Evolutionary conservation across 139 green algal genomes (phyloP).

Genomic region (Asterochloris sp.): DNA sequence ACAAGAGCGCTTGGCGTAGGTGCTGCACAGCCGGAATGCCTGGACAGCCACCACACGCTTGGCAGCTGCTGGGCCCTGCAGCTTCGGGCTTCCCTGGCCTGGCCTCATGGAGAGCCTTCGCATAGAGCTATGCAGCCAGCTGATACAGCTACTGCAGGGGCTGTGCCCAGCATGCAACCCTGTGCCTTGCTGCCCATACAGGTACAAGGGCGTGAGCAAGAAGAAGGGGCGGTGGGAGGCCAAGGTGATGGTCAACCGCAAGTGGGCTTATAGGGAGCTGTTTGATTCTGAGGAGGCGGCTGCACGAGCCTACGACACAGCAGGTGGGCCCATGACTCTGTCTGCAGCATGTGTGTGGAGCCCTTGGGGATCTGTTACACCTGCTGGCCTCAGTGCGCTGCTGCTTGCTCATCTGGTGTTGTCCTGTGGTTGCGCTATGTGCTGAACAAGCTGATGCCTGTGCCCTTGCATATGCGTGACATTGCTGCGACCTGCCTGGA

Average conservation of each 20-base stretch:
- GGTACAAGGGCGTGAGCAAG: slow-evolving; percentile 62
- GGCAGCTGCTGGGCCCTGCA: too few species aligned
- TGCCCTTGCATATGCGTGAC: too few species aligned
- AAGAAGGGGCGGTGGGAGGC: slow-evolving; percentile 80
- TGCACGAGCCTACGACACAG: slow-evolving; percentile 30
- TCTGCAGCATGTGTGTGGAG: neutral
- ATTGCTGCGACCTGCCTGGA: too few species aligned
- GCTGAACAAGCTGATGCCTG: too few species aligned
- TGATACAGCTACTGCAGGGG: too few species aligned
- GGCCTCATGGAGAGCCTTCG: too few species aligned
- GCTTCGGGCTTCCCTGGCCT: too few species aligned
- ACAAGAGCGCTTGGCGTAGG: too few species aligned
- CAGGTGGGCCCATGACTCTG: neutral
- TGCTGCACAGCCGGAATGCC: too few species aligned
- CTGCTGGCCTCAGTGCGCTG: neutral
- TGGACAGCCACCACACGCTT: too few species aligned
- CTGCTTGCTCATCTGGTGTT: neutral
- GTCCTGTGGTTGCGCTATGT: neutral
- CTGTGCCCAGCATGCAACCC: too few species aligned
- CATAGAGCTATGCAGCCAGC: too few species aligned
- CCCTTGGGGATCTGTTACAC: neutral
- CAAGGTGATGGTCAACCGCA: slow-evolving; percentile 78
- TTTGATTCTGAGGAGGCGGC: slow-evolving; percentile 62
- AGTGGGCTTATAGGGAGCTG: slow-evolving; percentile 72
- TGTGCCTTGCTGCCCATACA: neutral